Evolutionary conservation across 768 basidiomycete genomes (phyloP), one percentile per base, ranked within the genome.

Genomic region (Suillus plorans): DNA sequence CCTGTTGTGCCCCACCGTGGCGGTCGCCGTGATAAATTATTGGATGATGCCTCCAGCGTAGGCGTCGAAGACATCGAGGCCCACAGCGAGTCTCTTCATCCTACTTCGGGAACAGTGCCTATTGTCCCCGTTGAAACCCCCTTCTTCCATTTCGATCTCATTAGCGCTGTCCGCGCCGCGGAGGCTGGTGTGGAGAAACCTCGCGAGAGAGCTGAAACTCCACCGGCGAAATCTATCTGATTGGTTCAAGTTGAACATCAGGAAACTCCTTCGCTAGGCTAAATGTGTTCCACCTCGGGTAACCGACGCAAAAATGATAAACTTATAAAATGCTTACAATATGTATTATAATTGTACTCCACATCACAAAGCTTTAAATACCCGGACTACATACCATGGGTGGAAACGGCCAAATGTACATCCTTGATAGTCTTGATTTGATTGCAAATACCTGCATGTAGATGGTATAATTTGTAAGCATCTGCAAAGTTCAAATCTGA

Each of bases 141-240:
- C 10, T 93, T 88, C 83, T 97, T 98, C 89, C 97, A 98, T 79
- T 80, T 97, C 68, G 95, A 97, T 74, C 78, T 98, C 44, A 76
- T 82, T 39, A 81, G 83, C 3, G 94, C 94, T 45, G 87, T 94
- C 47, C 80, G 77, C 9, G 88, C 88, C 14, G 92, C 90, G 6
- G 90, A 92, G 71, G 76, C 74, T 67, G 80, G 77, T 41, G 37
- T 63, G 12, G 61, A 22, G 13, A 58, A 28, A 13, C 28, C 44
- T 7, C 37, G 2, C 18, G 22, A 39, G 41, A 59, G 58, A 59
- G 16, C 18, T 59, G 28, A 59, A 12, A 42, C 58, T 31, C 58
- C 58, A 13, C 25, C 41, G 18, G 18, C 4, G 41, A 59, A 59
- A n/a, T 28, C 1, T 41, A 25, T 18, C 16, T 58, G 12, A 55